phyloP scores from a whole-genome alignment of 257 asterid species.

The Solanum tarijense region DNA sequence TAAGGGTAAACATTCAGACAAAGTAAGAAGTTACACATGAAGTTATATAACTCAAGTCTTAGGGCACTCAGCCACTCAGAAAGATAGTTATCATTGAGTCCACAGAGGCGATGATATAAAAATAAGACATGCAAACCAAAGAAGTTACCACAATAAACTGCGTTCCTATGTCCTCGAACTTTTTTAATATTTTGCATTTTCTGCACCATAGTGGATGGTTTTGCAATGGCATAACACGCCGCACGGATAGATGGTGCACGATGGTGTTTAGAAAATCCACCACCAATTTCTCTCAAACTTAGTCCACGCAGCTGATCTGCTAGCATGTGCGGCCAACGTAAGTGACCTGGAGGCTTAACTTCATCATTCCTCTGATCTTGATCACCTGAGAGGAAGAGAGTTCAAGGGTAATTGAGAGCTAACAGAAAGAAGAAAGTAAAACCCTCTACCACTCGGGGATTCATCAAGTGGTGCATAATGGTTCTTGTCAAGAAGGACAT shows the following conservation, averaged over 20 bases:
- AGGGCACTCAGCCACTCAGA: background rate
- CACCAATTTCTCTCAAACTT: constrained; percentile 87
- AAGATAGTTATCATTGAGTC: background rate
- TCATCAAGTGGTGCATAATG: background rate
- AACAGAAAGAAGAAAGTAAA: background rate
- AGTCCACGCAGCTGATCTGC: constrained; percentile 89
- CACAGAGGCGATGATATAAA: background rate
- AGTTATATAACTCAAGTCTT: background rate
- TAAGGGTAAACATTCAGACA: background rate
- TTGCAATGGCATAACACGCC: constrained; percentile 86
- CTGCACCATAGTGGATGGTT: constrained; percentile 93
- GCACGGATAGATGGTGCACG: constrained; percentile 88
- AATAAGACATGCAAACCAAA: background rate
- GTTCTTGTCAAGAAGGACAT: background rate
- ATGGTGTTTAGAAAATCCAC: constrained; percentile 91
- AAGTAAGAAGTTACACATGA: background rate
- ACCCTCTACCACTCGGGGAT: background rate
- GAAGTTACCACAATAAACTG: constrained; percentile 84
- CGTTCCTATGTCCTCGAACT: constrained; percentile 84
- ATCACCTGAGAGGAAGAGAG: constrained; percentile 52
- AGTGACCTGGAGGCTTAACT: constrained; percentile 43
- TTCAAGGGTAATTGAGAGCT: constrained; percentile 3
- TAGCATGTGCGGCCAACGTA: constrained; percentile 91
- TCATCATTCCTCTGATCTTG: constrained; percentile 30
- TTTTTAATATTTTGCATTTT: constrained; percentile 72